Conservation (phyloP, 108 stramenopile species). For the Cyclotella sp. region DNA sequence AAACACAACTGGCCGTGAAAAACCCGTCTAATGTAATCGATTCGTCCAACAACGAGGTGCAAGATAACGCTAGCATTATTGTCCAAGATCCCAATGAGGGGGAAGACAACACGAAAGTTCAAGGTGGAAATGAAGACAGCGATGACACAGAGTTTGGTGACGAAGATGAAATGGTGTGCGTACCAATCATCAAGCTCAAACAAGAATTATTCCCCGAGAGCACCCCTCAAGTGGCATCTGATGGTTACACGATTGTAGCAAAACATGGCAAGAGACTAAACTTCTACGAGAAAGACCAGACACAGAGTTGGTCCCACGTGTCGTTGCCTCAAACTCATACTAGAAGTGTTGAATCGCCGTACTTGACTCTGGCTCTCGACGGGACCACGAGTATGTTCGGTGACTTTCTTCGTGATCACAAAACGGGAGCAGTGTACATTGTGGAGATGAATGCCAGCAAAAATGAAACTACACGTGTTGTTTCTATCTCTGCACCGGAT, state of each 20-base stretch:
- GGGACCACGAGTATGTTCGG: not conserved
- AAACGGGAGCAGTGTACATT: constrained; percentile 3
- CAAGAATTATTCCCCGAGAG: not conserved
- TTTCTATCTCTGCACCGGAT: not conserved
- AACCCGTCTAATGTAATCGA: not conserved
- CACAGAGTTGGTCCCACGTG: not conserved
- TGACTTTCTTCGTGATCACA: not conserved
- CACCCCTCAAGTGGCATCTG: not conserved
- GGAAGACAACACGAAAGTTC: not conserved
- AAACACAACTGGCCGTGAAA: not conserved
- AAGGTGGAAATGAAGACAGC: not conserved
- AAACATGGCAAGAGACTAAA: not conserved
- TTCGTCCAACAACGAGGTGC: not conserved
- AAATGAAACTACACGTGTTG: not conserved
- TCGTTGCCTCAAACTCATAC: constrained; percentile 1
- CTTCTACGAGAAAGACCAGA: not conserved
- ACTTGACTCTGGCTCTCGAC: not conserved
- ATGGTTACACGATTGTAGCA: not conserved
- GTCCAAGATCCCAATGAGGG: not conserved
- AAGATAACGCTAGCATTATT: not conserved
- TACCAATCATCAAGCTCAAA: not conserved
- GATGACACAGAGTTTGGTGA: not conserved
- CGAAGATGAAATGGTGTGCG: not conserved
- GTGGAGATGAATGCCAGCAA: not conserved
- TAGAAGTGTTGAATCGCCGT: not conserved